Conservation (phyloP, 2,329 filamentous ascomycete genomes). For the Microdochium trichocladiopsis region DNA sequence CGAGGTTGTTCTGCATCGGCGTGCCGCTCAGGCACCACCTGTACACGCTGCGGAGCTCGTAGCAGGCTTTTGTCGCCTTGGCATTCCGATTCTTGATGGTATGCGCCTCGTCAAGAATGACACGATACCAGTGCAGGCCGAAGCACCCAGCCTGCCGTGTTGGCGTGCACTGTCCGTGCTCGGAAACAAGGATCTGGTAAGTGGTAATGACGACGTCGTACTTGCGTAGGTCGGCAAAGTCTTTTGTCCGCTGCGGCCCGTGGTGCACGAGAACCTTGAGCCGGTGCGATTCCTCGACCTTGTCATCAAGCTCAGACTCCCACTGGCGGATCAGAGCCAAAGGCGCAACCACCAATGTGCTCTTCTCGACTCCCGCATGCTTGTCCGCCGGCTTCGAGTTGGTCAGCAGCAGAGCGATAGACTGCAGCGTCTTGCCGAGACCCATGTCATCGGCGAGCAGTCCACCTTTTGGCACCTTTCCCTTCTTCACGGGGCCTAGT, state of each 20-base stretch:
- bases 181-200: constrained; percentile 90
- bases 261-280: constrained; percentile 87
- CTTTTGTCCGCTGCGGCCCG: constrained; percentile 77
- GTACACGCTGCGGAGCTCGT: constrained; percentile 76
- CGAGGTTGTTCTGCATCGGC: constrained; percentile 96
- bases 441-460: constrained; percentile 98
- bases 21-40: constrained; percentile 96
- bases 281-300: constrained; percentile 61
- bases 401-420: constrained; percentile 77
- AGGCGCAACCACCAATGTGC: constrained; percentile 87
- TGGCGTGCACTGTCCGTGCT: constrained; percentile 66
- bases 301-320: constrained; percentile 87
- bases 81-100: constrained; percentile 98
- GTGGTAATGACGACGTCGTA: constrained; percentile 98
- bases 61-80: constrained; percentile 90
- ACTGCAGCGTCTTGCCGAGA: constrained; percentile 91
- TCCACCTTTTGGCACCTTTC: constrained; percentile 78
- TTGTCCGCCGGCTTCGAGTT: constrained; percentile 65
- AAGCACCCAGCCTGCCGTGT: constrained; percentile 75
- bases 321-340: constrained; percentile 94
- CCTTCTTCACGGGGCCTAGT: constrained; percentile 75
- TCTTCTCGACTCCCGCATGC: constrained; percentile 59
- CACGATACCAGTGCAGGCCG: constrained; percentile 87
- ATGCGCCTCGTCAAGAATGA: constrained; percentile 94
- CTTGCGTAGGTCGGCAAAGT: constrained; percentile 64